Evolutionary conservation across 164 flowering plant species (phyloP), one percentile per base, ranked within the genome.

Genomic region (Piper longum): DNA sequence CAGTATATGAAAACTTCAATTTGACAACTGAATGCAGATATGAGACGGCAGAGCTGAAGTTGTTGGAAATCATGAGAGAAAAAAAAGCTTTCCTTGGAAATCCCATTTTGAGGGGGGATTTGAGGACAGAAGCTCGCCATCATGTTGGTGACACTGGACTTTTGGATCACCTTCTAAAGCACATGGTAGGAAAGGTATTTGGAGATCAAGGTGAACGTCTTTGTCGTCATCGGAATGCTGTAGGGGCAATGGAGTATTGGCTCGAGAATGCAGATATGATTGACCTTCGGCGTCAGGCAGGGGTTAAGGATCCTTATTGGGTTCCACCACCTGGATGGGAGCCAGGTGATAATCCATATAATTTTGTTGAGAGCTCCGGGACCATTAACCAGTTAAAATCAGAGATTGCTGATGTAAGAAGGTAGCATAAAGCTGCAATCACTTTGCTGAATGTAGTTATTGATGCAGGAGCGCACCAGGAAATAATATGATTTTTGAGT

Each of bases 161-260:
- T 40, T 67, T 91, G 41, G 98, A 89, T 64, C 98, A 91, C 67
- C 76, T 91, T 42, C 72, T 91, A 66, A 91, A 91, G 78, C 95
- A 89, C 64, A 83, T 87, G 86, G 85, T 91, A 0, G 95, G 90
- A 45, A 89, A 83, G 65, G 74, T 83, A 44, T 83, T 86, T 0
- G 88, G 93, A 0, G 86, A 85, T 40, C 90, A 90, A 4, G 56
- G 64, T 17, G 87, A 85, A 54, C 64, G 98, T 66, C 87, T 91
- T 64, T 68, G 85, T 48, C 64, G 98, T 71, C 69, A 92, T 45
- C 95, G 85, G 71, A 91, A 87, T 66, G 79, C 91, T 0, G 87
- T 85, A 5, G 98, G 98, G 1, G 85, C 81, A 41, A 91, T 91
- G 95, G 98, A 91, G 77, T 91, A 91, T 43, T 91, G 96, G 96